Base-by-base conservation (phyloP, 2,329 filamentous ascomycete genomes). In the Ophiostoma himal-ulmi region DNA sequence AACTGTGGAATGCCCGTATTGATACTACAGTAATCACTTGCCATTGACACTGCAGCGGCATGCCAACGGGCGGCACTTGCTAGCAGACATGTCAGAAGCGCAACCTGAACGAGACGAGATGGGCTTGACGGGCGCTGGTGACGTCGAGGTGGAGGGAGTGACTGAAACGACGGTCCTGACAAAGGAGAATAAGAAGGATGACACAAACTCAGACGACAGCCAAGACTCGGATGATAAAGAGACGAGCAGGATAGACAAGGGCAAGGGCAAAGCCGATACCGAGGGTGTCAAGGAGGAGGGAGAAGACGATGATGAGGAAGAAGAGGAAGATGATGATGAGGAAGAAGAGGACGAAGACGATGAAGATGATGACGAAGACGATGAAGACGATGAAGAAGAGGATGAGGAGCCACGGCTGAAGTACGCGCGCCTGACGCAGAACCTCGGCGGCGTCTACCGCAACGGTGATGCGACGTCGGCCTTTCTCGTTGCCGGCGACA, bases 351-450 rank as follows among this genome's bases (percentile, higher is more conserved):
- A 70, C 0, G 71, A 68, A 0, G 69, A 79, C 0, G 79, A 80
- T 0, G 80, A 81, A 0, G 84, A 83, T 0, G 82, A 82, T 0
- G 83, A 83, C 0, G 82, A 82, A 0, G 83, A 83, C 0, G 83
- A 83, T 0, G 86, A 88, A 0, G 86, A 88, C 0, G 89, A 91
- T 0, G 92, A 96, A 0, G 92, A 94, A 0, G 93, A 95, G 3
- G 94, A 97, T 6, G 94, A 98, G 22, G 94, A 98, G 80, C 96
- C 95, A 37, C 91, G 90, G 77, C 86, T 99, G 76, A 99, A 99
- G 80, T 97, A 97, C 79, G 91, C 90, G 68, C 90, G 93, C 67
- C 81, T 98, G 75, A 98, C 95, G 8, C 90, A 89, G 72, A 89
- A 90, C 76, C 82, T 99, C 72, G 88, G 86, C 36, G 83, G 90